phyloP scores from a whole-genome alignment of 495 filamentous ascomycete species.

The Saxophila tyrrhenica region DNA sequence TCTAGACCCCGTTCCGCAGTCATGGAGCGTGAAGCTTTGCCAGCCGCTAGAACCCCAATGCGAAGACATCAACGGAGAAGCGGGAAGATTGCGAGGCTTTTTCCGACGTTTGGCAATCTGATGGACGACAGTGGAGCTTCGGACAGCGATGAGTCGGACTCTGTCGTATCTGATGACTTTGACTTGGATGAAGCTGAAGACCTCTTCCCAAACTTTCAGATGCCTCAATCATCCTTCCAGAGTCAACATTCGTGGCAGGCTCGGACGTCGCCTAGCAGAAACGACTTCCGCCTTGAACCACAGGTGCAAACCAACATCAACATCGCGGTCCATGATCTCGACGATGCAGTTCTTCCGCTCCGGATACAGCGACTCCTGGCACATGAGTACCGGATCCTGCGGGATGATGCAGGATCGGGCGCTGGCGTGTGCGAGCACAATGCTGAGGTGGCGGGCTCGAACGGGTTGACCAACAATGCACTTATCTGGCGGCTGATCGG shows the following conservation, averaged over 20 bases:
- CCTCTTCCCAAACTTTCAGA: neutral
- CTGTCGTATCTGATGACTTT: slow-evolving; percentile 25
- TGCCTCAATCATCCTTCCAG: slow-evolving; percentile 3
- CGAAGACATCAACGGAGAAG: slow-evolving; percentile 34
- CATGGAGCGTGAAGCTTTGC: neutral
- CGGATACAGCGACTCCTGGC: slow-evolving; percentile 71
- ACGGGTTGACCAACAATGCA: slow-evolving; percentile 62
- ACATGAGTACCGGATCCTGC: slow-evolving; percentile 65
- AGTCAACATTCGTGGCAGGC: slow-evolving; percentile 24
- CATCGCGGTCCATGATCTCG: slow-evolving; percentile 60
- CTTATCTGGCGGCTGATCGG: slow-evolving; percentile 75
- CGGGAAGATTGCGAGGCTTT: slow-evolving; percentile 55
- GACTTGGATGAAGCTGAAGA: slow-evolving; percentile 24
- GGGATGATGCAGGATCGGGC: slow-evolving; percentile 52
- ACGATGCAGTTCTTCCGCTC: slow-evolving; percentile 47
- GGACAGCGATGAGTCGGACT: slow-evolving; percentile 34
- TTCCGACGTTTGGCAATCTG: slow-evolving; percentile 82
- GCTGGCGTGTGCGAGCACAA: slow-evolving; percentile 64
- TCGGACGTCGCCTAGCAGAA: slow-evolving; percentile 32
- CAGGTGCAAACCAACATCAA: slow-evolving; percentile 38
- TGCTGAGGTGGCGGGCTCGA: slow-evolving; percentile 59
- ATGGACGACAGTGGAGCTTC: slow-evolving; percentile 24
- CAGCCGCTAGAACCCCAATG: neutral
- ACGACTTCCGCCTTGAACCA: slow-evolving; percentile 24
- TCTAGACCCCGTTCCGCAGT: neutral